Evolutionary conservation across 495 filamentous ascomycete species (phyloP).

Genomic region (Talaromyces proteolyticus): DNA sequence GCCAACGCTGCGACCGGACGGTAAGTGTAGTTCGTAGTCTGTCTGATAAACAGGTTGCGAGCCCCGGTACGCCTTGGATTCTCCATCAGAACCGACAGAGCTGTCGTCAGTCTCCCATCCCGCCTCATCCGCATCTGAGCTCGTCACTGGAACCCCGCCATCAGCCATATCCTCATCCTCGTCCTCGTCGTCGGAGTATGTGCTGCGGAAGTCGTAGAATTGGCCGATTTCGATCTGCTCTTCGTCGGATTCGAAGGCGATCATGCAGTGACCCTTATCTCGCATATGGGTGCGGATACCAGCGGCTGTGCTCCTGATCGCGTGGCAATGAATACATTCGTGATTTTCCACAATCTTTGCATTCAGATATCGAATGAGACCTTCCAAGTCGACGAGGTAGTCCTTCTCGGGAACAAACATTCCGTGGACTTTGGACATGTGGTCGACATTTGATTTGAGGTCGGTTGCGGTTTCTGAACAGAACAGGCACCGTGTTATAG

Average conservation of each 20-base stretch:
- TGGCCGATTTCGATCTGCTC: conserved; percentile 96
- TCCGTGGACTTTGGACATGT: conserved; percentile 91
- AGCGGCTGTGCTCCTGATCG: conserved; percentile 61
- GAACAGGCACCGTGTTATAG: conserved; percentile 75
- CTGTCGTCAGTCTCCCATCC: conserved; percentile 76
- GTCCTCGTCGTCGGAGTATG: conserved; percentile 80
- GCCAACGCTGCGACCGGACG: conserved; percentile 81
- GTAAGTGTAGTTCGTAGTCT: conserved; percentile 92
- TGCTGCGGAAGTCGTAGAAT: conserved; percentile 94
- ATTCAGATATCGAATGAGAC: conserved; percentile 69
- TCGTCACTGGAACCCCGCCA: conserved; percentile 30
- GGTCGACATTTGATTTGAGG: conserved; percentile 64
- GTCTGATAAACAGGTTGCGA: conserved; percentile 73
- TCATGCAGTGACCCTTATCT: conserved; percentile 93
- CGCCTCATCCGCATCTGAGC: conserved; percentile 47
- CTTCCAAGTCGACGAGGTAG: conserved; percentile 75
- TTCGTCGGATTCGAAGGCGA: conserved; percentile 82
- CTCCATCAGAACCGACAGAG: conserved; percentile 12
- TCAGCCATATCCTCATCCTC: conserved; percentile 37
- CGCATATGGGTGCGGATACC: conserved; percentile 93
- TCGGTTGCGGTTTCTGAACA: conserved; percentile 76
- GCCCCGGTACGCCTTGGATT: conserved; percentile 28
- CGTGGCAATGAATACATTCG: conserved; percentile 81
- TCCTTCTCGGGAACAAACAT: conserved; percentile 90
- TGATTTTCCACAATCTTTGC: conserved; percentile 71